Base-by-base conservation (phyloP, 2,329 filamentous ascomycete species). In the Decorospora gaudefroyi region DNA sequence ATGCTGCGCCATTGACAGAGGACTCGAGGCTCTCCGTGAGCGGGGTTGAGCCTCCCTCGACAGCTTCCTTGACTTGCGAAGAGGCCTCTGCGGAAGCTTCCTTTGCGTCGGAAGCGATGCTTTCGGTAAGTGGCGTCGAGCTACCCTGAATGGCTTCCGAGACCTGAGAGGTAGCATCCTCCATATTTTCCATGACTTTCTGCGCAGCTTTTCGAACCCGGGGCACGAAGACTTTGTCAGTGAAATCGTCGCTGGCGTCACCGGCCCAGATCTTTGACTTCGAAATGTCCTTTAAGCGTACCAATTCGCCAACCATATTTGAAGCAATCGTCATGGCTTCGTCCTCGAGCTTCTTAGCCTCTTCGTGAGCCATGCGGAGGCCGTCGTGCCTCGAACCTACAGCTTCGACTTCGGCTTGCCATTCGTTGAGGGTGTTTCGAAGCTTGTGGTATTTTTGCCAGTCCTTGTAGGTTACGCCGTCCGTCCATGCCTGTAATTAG, bases 361-460 rank as follows among this genome's bases (percentile, higher is more conserved):
- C 80, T 21, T 83, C 77, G 60, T 87, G 84, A 12, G 89, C 87
- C 41, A 82, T 75, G 13, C 78, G 74, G 9, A 96, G 77, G 17
- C 82, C 84, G 6, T 86, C 81, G 65, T 96, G 88, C 3, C 83
- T 79, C 47, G 86, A 80, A 26, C 90, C 87, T 39, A 91, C 81
- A 46, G 84, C 78, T 65, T 89, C 85, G 33, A 99, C 84, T 57
- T 95, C 88, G 23, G 82, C 78, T 42, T 88, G 86, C 90, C 92
- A 96, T 61, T 89, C 83, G 33, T 86, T 85, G 38, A 96, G 88
- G 9, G 87, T 86, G 40, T 81, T 82, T 74, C 88, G 95, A 45
- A 99, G 77, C 47, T 88, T 83, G 68, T 97, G 90, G 65, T 96
- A 99, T 68, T 92, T 93, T 47, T 86, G 83, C 93, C 93, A 99